phyloP scores from a whole-genome alignment of 2,329 filamentous ascomycete genomes.

The Colletotrichum cereale region DNA sequence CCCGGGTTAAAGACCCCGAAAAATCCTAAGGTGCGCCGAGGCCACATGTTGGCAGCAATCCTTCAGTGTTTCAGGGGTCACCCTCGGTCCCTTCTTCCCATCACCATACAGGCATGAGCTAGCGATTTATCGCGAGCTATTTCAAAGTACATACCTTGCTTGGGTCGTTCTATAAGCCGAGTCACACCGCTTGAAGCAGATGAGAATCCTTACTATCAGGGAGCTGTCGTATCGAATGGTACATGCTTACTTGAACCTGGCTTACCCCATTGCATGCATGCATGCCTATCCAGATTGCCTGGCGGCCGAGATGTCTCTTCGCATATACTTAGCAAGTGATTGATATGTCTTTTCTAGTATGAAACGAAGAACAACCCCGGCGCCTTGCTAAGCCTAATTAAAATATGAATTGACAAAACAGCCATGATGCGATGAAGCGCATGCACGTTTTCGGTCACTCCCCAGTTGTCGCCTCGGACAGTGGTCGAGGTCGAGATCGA shows the following conservation, averaged over 20 bases:
- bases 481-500: neutral
- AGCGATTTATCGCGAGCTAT: neutral
- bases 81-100: constrained; percentile 3
- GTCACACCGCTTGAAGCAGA: neutral
- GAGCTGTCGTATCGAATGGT: neutral
- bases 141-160: too few species aligned
- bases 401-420: neutral
- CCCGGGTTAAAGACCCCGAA: constrained; percentile 9
- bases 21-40: neutral
- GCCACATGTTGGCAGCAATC: constrained; percentile 17
- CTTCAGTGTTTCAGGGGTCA: neutral
- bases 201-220: neutral
- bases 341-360: too few species aligned
- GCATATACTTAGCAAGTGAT: neutral
- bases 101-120: neutral
- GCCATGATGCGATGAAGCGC: neutral
- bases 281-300: neutral
- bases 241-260: neutral
- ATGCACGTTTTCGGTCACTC: neutral
- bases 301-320: neutral
- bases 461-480: neutral
- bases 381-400: neutral
- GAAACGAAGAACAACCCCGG: neutral
- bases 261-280: neutral
- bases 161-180: neutral